Evolutionary conservation across 768 basidiomycete species (phyloP), one percentile per base, ranked within the genome.

Genomic region (Mycena kentingensis): DNA sequence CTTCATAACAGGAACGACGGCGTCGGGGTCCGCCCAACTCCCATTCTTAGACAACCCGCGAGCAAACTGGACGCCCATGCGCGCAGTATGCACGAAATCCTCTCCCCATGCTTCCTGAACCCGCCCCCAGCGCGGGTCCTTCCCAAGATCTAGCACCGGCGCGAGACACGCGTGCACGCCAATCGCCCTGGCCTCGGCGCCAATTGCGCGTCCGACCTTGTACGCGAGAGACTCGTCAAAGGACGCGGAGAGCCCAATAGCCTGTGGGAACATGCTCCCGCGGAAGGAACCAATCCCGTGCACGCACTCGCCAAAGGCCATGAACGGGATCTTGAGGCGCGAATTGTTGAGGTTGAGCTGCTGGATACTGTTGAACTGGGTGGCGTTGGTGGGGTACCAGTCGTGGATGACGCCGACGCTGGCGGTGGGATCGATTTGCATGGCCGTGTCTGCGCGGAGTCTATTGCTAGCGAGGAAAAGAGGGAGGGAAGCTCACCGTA

Each of bases 101-200:
- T 65, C 64, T 24, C 64, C 64, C 64, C 64, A 65, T 15, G 64
- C 62, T 55, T 65, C 64, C 46, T 65, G 64, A 4, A 63, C 62
- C 15, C 64, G 22, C 2, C 64, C 64, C 64, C 64, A 65, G 25
- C 64, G 53, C 16, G 60, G 58, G 10, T 65, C 64, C 47, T 65
- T 65, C n/a, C 60, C 64, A 10, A 65, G 39, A 60, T 65, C 64
- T 4, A 65, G 55, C n/a, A 65, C 64, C 4, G 64, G 64, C 29
- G 60, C 49, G 6, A 65, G 49, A 47, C 64, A 65, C 15, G 52
- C 58, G 35, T 65, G 64, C 15, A 65, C 60, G 5, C 64, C 64
- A 37, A 65, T 62, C 12, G 57, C 58, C 13, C 64, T 51, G 21
- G 64, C 64, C 32, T 65, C 64, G 11, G 58, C 53, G 2, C 60